Base-by-base conservation (phyloP, 1,284 basidiomycete species). In the Paramarasmius palmivorus region DNA sequence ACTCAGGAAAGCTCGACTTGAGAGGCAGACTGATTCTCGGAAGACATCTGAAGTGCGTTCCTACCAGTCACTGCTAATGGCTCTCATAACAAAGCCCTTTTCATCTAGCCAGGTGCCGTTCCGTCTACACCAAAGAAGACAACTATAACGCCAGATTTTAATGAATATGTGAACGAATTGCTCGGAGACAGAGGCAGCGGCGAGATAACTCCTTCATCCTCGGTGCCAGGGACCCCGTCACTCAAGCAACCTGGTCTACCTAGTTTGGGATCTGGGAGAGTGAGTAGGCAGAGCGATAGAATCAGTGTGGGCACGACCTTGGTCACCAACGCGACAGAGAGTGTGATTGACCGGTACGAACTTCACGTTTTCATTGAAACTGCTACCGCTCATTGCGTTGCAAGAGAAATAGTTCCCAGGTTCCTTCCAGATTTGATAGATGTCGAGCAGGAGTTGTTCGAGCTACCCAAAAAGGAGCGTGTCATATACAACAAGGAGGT, bases 401-500 rank as follows among this genome's bases (percentile, higher is more conserved):
- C 14, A 52, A 89, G 88, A 54, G 74, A 75, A 49, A 74, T 90
- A 63, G 84, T 82, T 3, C 83, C 88, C 12, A 78, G 85, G 40
- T 74, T 79, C 35, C 72, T 84, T 35, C 80, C 83, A n/a, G 90
- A 93, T 64, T 77, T 93, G 36, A 82, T 95, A 55, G 91, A 95
- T 62, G 81, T 92, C 12, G 90, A 93, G 59, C 86, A 92, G 61
- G 93, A 95, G 65, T 73, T 95, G 10, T 95, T 92, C 62, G 92
- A 95, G 63, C 72, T 95, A n/a, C 93, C 93, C 0, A 84, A 88
- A 64, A 92, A 90, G 76, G 92, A 93, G 69, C 83, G 87, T n/a
- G 88, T 96, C 22, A 88, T 91, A 47, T 98, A 97, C 66, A 95
- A 95, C 60, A 97, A 96, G 70, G 90, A 94, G 61, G 89, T 96